Percentiles rank a stretch among this genome's conserved stretches.
Evolutionary conservation across 2,329 filamentous ascomycete species (phyloP).

Genomic region (Aureobasidium melanogenum): DNA sequence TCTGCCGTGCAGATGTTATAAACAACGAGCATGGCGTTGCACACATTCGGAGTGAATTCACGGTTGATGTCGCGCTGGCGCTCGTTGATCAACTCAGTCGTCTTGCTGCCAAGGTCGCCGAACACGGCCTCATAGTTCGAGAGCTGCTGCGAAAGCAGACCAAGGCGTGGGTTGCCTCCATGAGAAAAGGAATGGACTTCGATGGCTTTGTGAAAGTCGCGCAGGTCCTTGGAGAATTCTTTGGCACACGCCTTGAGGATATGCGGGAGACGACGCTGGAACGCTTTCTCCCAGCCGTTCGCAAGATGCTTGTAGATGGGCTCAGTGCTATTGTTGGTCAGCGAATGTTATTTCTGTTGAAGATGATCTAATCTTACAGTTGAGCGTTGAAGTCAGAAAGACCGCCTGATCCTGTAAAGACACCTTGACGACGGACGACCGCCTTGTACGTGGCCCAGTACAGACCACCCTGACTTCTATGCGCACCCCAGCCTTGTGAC

Average conservation of each 20-base stretch:
- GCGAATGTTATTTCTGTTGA: not conserved
- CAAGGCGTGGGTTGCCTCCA: conserved; percentile 32
- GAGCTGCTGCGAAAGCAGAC: conserved; percentile 34
- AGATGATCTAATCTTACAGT: conserved; percentile 15
- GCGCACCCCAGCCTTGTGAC: conserved; percentile 28
- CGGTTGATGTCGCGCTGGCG: conserved; percentile 46
- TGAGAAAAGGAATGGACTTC: conserved; percentile 30
- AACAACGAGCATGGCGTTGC: conserved; percentile 34
- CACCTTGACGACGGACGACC: conserved; percentile 42
- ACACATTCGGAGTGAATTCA: conserved; percentile 43
- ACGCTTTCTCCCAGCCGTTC: conserved; percentile 35
- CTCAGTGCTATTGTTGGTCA: conserved; percentile 14
- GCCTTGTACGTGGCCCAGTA: conserved; percentile 49
- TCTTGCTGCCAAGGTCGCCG: conserved; percentile 24
- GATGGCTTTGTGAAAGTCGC: conserved; percentile 35
- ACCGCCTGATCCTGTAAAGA: conserved; percentile 33
- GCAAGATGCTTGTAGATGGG: conserved; percentile 34
- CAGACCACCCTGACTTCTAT: conserved; percentile 38
- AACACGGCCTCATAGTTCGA: conserved; percentile 35
- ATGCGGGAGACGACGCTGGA: conserved; percentile 34
- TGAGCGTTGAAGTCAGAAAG: conserved; percentile 34
- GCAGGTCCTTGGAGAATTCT: conserved; percentile 25
- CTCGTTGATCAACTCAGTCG: conserved; percentile 33
- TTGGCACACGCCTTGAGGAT: conserved; percentile 30
- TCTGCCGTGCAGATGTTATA: conserved; percentile 41